phyloP scores from a whole-genome alignment of 2,329 filamentous ascomycete species.

The Claviceps purpurea region DNA sequence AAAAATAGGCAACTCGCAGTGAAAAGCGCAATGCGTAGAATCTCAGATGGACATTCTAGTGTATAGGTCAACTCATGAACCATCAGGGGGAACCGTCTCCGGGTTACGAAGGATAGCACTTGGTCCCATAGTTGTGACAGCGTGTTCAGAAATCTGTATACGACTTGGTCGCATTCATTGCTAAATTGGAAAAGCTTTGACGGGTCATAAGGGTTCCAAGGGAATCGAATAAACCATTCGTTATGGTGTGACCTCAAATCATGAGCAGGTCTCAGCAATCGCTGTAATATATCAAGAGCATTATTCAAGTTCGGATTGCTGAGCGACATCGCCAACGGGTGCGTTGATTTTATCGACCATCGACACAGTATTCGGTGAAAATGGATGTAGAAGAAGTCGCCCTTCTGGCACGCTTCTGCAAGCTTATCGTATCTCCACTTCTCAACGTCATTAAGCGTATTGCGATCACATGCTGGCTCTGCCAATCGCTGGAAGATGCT shows the following conservation, averaged over 20 bases:
- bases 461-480: not conserved
- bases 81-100: constrained; percentile 16
- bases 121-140: constrained; percentile 13
- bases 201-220: not conserved
- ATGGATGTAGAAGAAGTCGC: constrained; percentile 51
- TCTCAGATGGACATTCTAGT: constrained; percentile 15
- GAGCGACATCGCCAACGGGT: constrained; percentile 11
- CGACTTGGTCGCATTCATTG: not conserved
- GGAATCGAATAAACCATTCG: constrained; percentile 1
- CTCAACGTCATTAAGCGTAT: constrained; percentile 22
- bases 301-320: constrained; percentile 8
- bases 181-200: not conserved
- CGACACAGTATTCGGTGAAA: constrained; percentile 53
- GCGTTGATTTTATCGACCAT: constrained; percentile 29
- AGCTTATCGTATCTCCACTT: constrained; percentile 40
- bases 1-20: constrained; percentile 16
- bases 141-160: constrained; percentile 13
- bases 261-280: not conserved
- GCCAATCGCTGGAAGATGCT: not conserved
- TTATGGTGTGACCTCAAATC: not conserved
- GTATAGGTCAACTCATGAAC: constrained; percentile 12
- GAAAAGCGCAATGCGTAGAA: constrained; percentile 16
- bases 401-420: constrained; percentile 35
- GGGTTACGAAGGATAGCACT: constrained; percentile 5
- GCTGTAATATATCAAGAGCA: constrained; percentile 9